A percentile compares a stretch with the other conserved stretches of the same genome.
Evolutionary conservation across 1,139 yeast species (phyloP).

Genomic region (Suhomyces bolitotheri): DNA sequence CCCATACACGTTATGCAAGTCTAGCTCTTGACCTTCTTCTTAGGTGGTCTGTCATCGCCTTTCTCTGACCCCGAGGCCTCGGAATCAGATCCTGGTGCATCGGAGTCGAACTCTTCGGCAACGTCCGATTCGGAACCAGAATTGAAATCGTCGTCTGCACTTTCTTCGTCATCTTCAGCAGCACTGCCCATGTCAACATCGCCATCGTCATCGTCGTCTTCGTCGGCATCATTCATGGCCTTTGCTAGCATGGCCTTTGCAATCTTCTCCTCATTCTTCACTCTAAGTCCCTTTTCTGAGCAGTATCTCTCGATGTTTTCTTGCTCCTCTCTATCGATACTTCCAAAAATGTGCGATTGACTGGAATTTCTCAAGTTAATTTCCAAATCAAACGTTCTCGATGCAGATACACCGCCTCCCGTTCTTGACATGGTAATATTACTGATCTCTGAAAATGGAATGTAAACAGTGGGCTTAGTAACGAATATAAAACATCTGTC

Average conservation of each 20-base stretch:
- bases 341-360: constrained; percentile 80
- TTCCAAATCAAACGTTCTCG: constrained; percentile 91
- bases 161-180: constrained; percentile 66
- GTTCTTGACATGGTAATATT: constrained; percentile 84
- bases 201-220: constrained; percentile 55
- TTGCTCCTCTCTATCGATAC: constrained; percentile 89
- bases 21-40: constrained; percentile 45
- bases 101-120: constrained; percentile 88
- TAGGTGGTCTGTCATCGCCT: constrained; percentile 44
- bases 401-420: constrained; percentile 74
- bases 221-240: constrained; percentile 71
- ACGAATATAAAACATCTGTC: constrained; percentile 90
- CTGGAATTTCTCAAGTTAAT: constrained; percentile 66
- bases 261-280: constrained; percentile 86
- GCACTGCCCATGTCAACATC: constrained; percentile 76
- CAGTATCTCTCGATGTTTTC: constrained; percentile 73
- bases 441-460: constrained; percentile 81
- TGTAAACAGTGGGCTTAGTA: constrained; percentile 91
- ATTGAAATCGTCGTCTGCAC: constrained; percentile 68
- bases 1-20: no score
- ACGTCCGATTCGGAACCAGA: constrained; percentile 67
- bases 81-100: constrained; percentile 49
- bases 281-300: constrained; percentile 71
- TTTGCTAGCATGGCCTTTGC: constrained; percentile 79
- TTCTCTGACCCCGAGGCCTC: constrained; percentile 41